Base-by-base conservation (phyloP, 352 stramenopile species). In the Phytophthora pini region DNA sequence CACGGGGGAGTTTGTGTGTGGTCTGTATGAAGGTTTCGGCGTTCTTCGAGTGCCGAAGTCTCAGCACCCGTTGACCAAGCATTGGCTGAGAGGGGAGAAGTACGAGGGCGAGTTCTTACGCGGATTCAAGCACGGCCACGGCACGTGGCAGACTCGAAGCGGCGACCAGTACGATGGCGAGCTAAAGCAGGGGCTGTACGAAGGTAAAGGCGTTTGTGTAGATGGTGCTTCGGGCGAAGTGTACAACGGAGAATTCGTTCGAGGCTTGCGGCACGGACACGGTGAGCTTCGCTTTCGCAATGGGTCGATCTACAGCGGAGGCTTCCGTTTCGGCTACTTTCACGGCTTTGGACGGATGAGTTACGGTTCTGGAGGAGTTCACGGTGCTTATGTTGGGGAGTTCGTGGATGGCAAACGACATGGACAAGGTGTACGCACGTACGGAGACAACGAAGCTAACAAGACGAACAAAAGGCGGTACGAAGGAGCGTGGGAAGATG, bases 231-330 rank as follows among this genome's bases (percentile, higher is more conserved):
- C 56, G 24, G 82, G 86, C 13, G 73, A 90, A 49, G 70, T 88
- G n/a, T 94, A 89, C 48, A 80, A 92, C 13, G 86, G 86, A 0
- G 70, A 89, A 2, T 94, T 87, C 68, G 56, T 76, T 29, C 72
- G 77, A 38, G 82, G 86, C 4, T 72, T 82, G 45, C 89, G 79
- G 61, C 68, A 90, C 36, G 82, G 83, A n/a, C 54, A 61, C 1
- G 84, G 84, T 13, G 73, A 90, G 31, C 53, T 90, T 41, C 68
- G 77, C 8, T 65, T 77, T 31, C 50, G 58, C 8, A 74, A 86
- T 41, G 86, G 88, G 22, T 88, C 74, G 15, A 68, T 43, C 0
- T 94, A 94, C 61, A 70, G 56, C 1, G 88, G 88, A 0, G 72
- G 74, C 13, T 90, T 92, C 45, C 47, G 70, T 2, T 72, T 80